A percentile compares a stretch with the other conserved stretches of the same genome.
These are phyloP conservation scores for Colletotrichum navitas DNA, from an alignment of 2,329 filamentous ascomycete species.

Conservation along the genomic window DNA sequence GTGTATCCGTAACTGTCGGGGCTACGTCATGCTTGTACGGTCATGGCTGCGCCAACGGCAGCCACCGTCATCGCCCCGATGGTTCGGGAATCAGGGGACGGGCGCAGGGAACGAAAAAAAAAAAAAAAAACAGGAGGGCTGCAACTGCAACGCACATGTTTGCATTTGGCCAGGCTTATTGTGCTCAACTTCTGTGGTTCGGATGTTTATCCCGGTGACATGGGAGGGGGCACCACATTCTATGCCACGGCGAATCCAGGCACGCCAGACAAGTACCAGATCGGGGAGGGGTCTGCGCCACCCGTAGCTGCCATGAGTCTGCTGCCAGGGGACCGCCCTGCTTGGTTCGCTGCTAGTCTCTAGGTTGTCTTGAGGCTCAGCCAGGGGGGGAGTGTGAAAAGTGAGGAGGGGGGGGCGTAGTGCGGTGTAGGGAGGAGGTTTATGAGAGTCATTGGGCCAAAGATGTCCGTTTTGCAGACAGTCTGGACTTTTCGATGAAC, in stretches of 20 bases:
- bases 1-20: background rate
- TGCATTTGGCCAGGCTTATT: conserved; percentile 6
- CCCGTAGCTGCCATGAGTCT: conserved; percentile 10
- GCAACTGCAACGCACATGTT: background rate
- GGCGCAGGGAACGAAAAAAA: no score
- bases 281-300: conserved; percentile 29
- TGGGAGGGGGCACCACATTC: background rate
- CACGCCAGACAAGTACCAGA: conserved; percentile 21
- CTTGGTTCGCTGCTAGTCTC: conserved; percentile 7
- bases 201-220: conserved; percentile 37
- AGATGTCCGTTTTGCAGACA: background rate
- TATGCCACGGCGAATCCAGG: background rate
- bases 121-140: background rate
- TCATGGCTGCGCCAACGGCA: conserved; percentile 7
- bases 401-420: background rate
- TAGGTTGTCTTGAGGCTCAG: conserved; percentile 25
- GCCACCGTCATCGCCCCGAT: conserved; percentile 32
- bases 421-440: conserved; percentile 7
- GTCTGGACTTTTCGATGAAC: background rate
- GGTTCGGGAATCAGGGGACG: conserved; percentile 12
- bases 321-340: conserved; percentile 27
- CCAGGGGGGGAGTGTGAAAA: background rate
- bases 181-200: conserved; percentile 27
- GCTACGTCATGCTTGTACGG: conserved; percentile 28
- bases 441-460: conserved; percentile 13